Evolutionary conservation across 1,139 yeast species (phyloP).

Genomic region (Nadsonia commutata): DNA sequence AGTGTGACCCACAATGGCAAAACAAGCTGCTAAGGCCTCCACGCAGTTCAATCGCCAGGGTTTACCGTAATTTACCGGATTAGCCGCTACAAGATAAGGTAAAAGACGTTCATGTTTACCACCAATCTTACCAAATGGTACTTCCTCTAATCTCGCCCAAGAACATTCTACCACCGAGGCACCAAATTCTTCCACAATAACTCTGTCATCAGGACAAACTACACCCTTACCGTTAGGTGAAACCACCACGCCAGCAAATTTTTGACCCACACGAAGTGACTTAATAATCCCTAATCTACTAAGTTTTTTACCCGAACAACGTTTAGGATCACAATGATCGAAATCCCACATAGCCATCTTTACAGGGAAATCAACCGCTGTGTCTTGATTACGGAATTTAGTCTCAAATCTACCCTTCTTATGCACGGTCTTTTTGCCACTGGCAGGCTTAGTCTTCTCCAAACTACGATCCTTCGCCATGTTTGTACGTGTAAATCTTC

Average conservation of each 20-base stretch:
- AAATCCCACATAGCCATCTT: constrained; percentile 46
- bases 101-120: constrained; percentile 77
- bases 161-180: constrained; percentile 97
- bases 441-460: neutral
- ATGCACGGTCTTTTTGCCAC: neutral
- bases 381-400: constrained; percentile 9
- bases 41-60: constrained; percentile 96
- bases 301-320: constrained; percentile 91
- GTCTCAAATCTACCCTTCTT: constrained; percentile 11
- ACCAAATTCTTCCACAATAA: constrained; percentile 64
- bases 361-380: constrained; percentile 18
- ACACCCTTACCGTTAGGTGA: constrained; percentile 87
- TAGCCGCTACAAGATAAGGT: constrained; percentile 91
- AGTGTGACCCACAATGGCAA: constrained; percentile 80
- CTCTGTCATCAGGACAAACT: constrained; percentile 79
- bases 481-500: no score
- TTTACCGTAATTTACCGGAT: constrained; percentile 90
- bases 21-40: constrained; percentile 94
- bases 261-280: constrained; percentile 73
- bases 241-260: constrained; percentile 78
- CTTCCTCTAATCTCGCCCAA: constrained; percentile 92
- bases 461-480: neutral
- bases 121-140: constrained; percentile 87
- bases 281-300: constrained; percentile 78
- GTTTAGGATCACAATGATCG: constrained; percentile 95